Conservation (phyloP, 257 asterid species). For the Solanum raphanifolium region DNA sequence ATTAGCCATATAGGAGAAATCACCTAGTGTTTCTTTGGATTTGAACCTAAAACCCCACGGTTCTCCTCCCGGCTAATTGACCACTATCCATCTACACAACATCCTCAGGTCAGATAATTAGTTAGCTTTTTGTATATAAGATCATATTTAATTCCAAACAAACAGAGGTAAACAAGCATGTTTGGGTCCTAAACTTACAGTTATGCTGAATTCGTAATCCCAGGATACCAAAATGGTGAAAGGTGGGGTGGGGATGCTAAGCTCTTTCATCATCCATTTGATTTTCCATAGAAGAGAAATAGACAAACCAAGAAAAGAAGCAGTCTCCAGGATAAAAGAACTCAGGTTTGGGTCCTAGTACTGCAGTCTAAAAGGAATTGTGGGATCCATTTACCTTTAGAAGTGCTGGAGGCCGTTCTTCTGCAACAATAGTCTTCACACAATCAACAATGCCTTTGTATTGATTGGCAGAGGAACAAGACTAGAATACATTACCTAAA, state of each 20-base stretch:
- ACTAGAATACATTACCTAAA: not conserved
- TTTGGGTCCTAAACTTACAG: too few relatives aligned
- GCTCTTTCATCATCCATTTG: not conserved
- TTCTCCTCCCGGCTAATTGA: not conserved
- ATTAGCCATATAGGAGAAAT: not conserved
- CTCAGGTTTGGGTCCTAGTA: not conserved
- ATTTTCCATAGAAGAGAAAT: not conserved
- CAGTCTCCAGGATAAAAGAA: not conserved
- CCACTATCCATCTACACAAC: not conserved
- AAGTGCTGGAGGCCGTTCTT: constrained; percentile 75
- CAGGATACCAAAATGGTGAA: not conserved
- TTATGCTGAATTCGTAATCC: too few relatives aligned
- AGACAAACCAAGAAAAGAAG: not conserved
- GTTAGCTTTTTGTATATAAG: not conserved
- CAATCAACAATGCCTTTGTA: constrained; percentile 74
- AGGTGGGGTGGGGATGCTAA: not conserved
- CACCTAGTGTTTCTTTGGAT: not conserved
- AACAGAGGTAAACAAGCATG: too few relatives aligned
- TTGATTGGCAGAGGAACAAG: constrained; percentile 37
- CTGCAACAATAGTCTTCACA: constrained; percentile 73
- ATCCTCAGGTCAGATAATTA: not conserved
- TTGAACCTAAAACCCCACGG: not conserved
- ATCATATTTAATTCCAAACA: not conserved
- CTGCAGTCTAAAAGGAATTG: not conserved
- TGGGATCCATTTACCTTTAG: constrained; percentile 43